phyloP scores from a whole-genome alignment of 1,284 basidiomycete genomes.

The Malassezia caprae region DNA sequence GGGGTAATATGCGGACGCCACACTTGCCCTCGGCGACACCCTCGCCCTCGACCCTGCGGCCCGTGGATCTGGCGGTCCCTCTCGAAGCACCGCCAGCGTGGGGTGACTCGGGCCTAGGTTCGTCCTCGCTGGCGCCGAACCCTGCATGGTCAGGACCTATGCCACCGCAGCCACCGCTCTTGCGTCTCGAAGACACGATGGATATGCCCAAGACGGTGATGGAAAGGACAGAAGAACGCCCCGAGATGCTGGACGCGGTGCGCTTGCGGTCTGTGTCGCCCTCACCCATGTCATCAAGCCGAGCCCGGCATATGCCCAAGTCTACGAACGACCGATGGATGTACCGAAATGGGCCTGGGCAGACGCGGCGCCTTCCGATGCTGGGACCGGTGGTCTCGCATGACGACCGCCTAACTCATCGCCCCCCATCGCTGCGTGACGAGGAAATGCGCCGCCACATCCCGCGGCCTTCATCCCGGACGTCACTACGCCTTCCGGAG shows the following conservation, averaged over 20 bases:
- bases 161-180: neutral
- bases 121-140: neutral
- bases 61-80: neutral
- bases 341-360: conserved; percentile 40
- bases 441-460: neutral
- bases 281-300: neutral
- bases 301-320: conserved; percentile 23
- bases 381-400: conserved; percentile 1
- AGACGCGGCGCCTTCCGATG: conserved; percentile 3
- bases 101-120: neutral
- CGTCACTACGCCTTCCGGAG: neutral
- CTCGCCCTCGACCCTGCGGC: neutral
- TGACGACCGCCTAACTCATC: neutral
- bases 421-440: conserved; percentile 3
- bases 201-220: neutral
- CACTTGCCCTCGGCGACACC: neutral
- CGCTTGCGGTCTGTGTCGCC: neutral
- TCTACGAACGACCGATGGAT: conserved; percentile 29
- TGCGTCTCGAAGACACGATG: neutral
- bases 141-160: neutral
- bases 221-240: neutral
- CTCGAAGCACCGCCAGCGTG: neutral
- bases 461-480: conserved; percentile 8
- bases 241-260: neutral
- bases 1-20: conserved; percentile 26